Conservation (phyloP, 495 filamentous ascomycete genomes). For the Penicillium mononematosum region DNA sequence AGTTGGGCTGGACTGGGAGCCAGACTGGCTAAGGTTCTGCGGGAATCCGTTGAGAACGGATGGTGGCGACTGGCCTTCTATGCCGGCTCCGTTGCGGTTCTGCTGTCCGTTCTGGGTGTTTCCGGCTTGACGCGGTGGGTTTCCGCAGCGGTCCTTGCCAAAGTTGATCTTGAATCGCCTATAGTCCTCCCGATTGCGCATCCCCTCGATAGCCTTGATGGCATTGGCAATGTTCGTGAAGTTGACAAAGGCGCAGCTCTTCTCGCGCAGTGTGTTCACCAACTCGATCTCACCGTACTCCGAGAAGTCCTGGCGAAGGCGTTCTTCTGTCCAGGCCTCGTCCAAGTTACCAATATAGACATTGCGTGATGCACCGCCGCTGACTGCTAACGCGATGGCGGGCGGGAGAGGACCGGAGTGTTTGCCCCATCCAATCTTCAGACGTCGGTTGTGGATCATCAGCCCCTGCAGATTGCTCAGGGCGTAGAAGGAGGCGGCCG, state of each 20-base stretch:
- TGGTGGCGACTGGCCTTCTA: slow-evolving; percentile 64
- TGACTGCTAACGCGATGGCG: slow-evolving; percentile 93
- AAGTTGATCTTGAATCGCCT: slow-evolving; percentile 99
- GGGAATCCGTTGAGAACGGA: slow-evolving; percentile 50
- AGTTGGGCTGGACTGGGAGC: slow-evolving; percentile 69
- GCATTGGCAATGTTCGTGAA: slow-evolving; percentile 99
- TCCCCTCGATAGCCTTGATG: slow-evolving; percentile 97
- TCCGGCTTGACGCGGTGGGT: slow-evolving; percentile 83
- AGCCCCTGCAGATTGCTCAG: slow-evolving; percentile 94
- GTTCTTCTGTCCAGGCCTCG: slow-evolving; percentile 94
- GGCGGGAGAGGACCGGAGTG: slow-evolving; percentile 96
- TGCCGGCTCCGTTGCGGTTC: slow-evolving; percentile 50
- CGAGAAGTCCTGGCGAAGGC: slow-evolving; percentile 91
- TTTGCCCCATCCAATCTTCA: slow-evolving; percentile 99
- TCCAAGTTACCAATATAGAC: slow-evolving; percentile 98
- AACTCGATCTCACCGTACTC: slow-evolving; percentile 98
- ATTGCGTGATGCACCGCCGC: slow-evolving; percentile 89
- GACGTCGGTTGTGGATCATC: slow-evolving; percentile 97
- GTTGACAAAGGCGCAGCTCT: slow-evolving; percentile 99
- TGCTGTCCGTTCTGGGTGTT: slow-evolving; percentile 49
- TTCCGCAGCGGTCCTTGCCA: slow-evolving; percentile 96
- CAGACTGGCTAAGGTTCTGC: slow-evolving; percentile 54
- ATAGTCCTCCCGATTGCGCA: slow-evolving; percentile 93
- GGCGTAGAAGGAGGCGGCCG: slow-evolving; percentile 96
- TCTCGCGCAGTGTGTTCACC: slow-evolving; percentile 94